Conservation (phyloP, 2,329 filamentous ascomycete genomes). For the Apiospora rasikravindrae region DNA sequence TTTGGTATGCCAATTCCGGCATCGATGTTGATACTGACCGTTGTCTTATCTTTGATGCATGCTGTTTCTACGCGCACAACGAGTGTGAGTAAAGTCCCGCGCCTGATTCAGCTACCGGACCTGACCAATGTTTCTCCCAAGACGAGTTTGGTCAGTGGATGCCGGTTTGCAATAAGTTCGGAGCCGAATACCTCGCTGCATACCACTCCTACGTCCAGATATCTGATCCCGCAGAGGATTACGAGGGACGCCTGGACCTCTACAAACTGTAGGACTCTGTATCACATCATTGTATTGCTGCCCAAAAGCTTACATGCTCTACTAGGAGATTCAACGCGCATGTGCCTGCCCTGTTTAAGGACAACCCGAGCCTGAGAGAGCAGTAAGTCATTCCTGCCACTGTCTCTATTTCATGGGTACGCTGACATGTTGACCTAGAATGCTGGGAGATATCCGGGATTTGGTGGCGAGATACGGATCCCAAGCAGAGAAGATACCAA, state of each 20-base stretch:
- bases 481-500: not conserved
- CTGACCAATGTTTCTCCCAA: not conserved
- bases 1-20: slow-evolving; percentile 38
- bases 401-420: not conserved
- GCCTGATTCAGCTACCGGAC: no score
- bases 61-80: slow-evolving; percentile 33
- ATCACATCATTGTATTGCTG: no score
- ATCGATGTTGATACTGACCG: slow-evolving; percentile 8
- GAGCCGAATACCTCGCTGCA: not conserved
- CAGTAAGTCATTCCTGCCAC: not conserved
- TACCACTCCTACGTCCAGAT: slow-evolving; percentile 4
- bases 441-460: slow-evolving; percentile 1
- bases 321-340: not conserved
- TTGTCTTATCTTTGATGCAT: slow-evolving; percentile 22
- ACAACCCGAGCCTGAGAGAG: not conserved
- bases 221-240: slow-evolving; percentile 14
- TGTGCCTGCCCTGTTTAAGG: not conserved
- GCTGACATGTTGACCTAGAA: not conserved
- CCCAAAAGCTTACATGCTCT: not conserved
- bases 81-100: slow-evolving; percentile 26
- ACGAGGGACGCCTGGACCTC: slow-evolving; percentile 18
- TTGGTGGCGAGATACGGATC: not conserved
- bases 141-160: slow-evolving; percentile 20
- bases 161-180: not conserved
- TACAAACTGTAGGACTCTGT: not conserved